Evolutionary conservation across 2,329 filamentous ascomycete species (phyloP), one percentile per base, ranked within the genome.

Genomic region (Karstenula rhodostoma): DNA sequence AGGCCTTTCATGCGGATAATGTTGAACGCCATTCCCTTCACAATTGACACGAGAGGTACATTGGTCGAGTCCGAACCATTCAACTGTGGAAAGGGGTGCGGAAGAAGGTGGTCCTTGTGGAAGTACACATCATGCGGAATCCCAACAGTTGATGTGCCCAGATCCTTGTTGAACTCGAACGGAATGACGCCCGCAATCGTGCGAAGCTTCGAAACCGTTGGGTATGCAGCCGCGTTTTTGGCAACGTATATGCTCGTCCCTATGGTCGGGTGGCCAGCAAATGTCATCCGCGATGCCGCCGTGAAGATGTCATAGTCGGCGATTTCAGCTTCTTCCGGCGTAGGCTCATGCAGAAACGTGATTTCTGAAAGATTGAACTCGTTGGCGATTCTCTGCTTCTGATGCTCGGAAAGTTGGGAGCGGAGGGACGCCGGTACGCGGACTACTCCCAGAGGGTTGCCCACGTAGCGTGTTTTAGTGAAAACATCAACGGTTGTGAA

Each of bases 21-120:
- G 40, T 87, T 77, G 74, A 92, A 93, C 1, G 86, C 86, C 87
- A 93, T 90, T 54, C 90, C 91, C 47, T 86, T 86, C 19, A 93
- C 89, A 37, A 92, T 80, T 46, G 72, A 77, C 1, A 80, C 74
- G 4, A 79, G 59, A 8, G 74, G 73, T 4, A 71, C 68, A 0
- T 63, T 67, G 7, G 25, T 2, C 1, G 35, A 55, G 46, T 67
- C 63, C 10, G 73, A 52, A 1, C 50, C 42, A 32, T 65, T 66
- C 6, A 58, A 32, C 3, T 29, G 35, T 4, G 67, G 66, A 5
- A 60, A 67, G 0, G 78, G 75, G 61, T 80, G 79, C 13, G 77
- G 66, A 43, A 52, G 75, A 63, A 52, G 75, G 63, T 32, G 75
- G 60, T 32, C 70, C 61, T 17, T 66, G 77, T 93, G 90, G 58